A percentile compares a stretch with the other conserved stretches of the same genome.
These are phyloP conservation scores for Arthrobotrys musiformis DNA, from an alignment of 2,329 filamentous ascomycete genomes.

Conservation along the genomic window DNA sequence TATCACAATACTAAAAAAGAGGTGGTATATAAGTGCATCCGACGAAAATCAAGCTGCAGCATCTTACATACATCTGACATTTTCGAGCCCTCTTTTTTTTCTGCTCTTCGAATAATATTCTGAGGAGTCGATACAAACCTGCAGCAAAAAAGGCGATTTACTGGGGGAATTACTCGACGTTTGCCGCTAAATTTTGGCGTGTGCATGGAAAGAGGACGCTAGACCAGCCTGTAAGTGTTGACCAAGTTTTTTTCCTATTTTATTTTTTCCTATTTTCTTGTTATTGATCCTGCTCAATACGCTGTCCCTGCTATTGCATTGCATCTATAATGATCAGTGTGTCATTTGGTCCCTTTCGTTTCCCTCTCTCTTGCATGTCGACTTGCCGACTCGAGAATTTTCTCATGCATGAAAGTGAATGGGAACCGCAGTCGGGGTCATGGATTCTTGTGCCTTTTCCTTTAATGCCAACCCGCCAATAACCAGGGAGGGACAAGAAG, in stretches of 20 bases:
- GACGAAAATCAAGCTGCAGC: slow-evolving; percentile 42
- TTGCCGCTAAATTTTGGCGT: slow-evolving; percentile 42
- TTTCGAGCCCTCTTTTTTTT: slow-evolving; percentile 16
- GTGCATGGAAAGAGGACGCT: slow-evolving; percentile 25
- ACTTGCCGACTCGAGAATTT: slow-evolving; percentile 49
- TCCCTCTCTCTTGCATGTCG: slow-evolving; percentile 22
- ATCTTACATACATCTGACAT: slow-evolving; percentile 26
- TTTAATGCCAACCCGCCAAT: slow-evolving; percentile 25
- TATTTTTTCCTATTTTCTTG: no score
- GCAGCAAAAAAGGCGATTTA: slow-evolving; percentile 13
- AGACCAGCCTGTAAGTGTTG: slow-evolving; percentile 35
- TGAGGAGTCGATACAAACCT: background rate
- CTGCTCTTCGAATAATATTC: background rate
- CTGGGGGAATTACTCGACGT: slow-evolving; percentile 10
- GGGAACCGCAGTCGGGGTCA: slow-evolving; percentile 32
- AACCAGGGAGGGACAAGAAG: background rate
- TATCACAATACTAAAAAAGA: background rate
- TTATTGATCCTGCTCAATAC: slow-evolving; percentile 20
- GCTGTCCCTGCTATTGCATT: slow-evolving; percentile 35
- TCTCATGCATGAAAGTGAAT: slow-evolving; percentile 42
- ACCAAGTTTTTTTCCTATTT: slow-evolving; percentile 27
- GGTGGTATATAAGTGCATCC: slow-evolving; percentile 38
- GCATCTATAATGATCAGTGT: slow-evolving; percentile 28
- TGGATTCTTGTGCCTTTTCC: slow-evolving; percentile 41
- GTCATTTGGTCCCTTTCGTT: slow-evolving; percentile 26